Base-by-base conservation (phyloP, 1,284 basidiomycete species). In the Ustilago tritici region DNA sequence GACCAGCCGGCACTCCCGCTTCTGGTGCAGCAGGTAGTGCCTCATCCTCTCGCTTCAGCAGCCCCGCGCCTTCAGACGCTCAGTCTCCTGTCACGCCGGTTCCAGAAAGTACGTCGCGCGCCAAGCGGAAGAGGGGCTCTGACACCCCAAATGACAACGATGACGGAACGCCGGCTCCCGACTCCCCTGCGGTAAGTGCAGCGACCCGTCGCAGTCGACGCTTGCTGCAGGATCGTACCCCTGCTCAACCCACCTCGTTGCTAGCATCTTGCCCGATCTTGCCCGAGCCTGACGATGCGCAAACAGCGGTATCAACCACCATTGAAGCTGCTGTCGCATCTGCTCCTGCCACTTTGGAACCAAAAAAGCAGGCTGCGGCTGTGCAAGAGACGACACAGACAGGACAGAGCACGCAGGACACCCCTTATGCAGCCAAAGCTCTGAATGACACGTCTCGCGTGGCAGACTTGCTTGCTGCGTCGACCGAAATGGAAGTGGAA, bases 121-220 rank as follows among this genome's bases (percentile, higher is more conserved):
- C 34, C 28, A 49, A 34, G 8, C 5, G 23, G n/a, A 46, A 49
- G 17, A 49, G 1, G 0, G 23, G 10, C 1, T 17, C 31, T 15
- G 35, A 35, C 8, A n/a, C n/a, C 10, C n/a, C 15, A 23, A 38
- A 50, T 11, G 55, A 56, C 0, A 65, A 64, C 3, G 35, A 38
- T 5, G n/a, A 17, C 11, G 15, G 14, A 14, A n/a, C 17, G 8
- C 36, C 49, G 0, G 41, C 56, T 4, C 56, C 70, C 4, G 61
- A 73, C 19, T 68, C 70, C n/a, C 65, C 70, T 17, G 54, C 61
- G 14, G 65, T 49, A 7, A 35, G 59, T 14, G 61, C 49, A 15
- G 64, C 65, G 0, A 49, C 50, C n/a, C 70, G 70, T 34, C 70
- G 61, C 35, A 64, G 53, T 17, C 17, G 54, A 38, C 61, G 65